phyloP scores from a whole-genome alignment of 345 rosid species.

The Firmiana major region DNA sequence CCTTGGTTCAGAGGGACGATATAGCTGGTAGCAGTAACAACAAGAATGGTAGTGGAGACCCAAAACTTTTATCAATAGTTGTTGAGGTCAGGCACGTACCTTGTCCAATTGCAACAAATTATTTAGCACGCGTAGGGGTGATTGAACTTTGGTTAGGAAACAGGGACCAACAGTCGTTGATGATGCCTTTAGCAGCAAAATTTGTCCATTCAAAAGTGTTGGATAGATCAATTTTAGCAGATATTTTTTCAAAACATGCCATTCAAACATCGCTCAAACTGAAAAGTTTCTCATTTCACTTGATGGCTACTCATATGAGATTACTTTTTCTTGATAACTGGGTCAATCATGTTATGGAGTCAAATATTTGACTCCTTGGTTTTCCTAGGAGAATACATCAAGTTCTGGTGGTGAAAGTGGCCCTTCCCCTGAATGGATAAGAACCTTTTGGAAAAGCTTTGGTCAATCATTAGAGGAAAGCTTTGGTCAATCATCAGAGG shows the following conservation, averaged over 20 bases:
- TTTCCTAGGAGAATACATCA: slow-evolving; percentile 73
- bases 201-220: slow-evolving; percentile 75
- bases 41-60: slow-evolving; percentile 38
- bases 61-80: slow-evolving; percentile 43
- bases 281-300: slow-evolving; percentile 60
- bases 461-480: too few species aligned
- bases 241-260: slow-evolving; percentile 52
- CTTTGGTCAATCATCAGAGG: slow-evolving; percentile 58
- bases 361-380: slow-evolving; percentile 77
- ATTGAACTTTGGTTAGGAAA: slow-evolving; percentile 83
- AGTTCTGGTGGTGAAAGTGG: slow-evolving; percentile 63
- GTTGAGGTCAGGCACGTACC: slow-evolving; percentile 77
- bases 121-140: slow-evolving; percentile 58
- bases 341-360: slow-evolving; percentile 67
- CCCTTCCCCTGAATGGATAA: slow-evolving; percentile 87
- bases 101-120: slow-evolving; percentile 77
- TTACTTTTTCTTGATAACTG: slow-evolving; percentile 69
- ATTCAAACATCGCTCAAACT: slow-evolving; percentile 55
- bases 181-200: slow-evolving; percentile 68
- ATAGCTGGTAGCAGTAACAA: slow-evolving; percentile 26
- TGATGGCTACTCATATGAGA: slow-evolving; percentile 72
- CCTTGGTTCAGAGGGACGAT: slow-evolving; percentile 32
- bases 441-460: slow-evolving; percentile 79
- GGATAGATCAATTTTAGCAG: slow-evolving; percentile 62
- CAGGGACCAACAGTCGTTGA: slow-evolving; percentile 76